A percentile compares a stretch with the other conserved stretches of the same genome.
Conservation (phyloP, 805 yeast species). For the Vanderwaltozyma yarrowii region DNA sequence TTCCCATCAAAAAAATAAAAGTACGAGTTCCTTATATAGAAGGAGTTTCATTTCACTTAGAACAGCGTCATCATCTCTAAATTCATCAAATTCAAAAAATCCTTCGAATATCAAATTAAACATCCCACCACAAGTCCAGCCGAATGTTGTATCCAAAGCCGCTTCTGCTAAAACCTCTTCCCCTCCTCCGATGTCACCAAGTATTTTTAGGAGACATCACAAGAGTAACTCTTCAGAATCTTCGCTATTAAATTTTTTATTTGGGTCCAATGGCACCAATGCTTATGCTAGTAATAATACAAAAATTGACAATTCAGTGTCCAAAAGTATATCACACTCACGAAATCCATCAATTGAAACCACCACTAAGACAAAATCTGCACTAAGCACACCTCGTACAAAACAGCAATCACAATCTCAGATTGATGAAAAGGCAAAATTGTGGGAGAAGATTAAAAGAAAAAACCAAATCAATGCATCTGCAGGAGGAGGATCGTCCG, state of each 20-base stretch:
- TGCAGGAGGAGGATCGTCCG: not conserved
- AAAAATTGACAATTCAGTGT: not conserved
- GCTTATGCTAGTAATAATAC: constrained; percentile 4
- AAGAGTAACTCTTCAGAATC: constrained; percentile 55
- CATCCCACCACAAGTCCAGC: constrained; percentile 13
- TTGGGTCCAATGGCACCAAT: constrained; percentile 14
- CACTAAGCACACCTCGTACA: not conserved
- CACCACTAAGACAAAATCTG: constrained; percentile 6
- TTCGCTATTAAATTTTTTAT: constrained; percentile 31
- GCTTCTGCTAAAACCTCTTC: not conserved
- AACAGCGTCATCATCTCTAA: constrained; percentile 7
- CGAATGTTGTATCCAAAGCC: not conserved
- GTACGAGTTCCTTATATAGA: constrained; percentile 27
- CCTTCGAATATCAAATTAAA: constrained; percentile 17
- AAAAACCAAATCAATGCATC: constrained; percentile 13
- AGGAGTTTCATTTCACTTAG: constrained; percentile 28
- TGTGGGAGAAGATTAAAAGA: constrained; percentile 25
- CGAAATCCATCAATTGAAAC: constrained; percentile 7
- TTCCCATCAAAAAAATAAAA: constrained; percentile 21
- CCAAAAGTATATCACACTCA: constrained; percentile 2
- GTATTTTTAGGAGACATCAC: constrained; percentile 53
- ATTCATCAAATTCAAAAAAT: not conserved
- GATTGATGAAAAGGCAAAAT: constrained; percentile 14
- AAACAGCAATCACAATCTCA: not conserved
- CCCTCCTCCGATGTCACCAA: constrained; percentile 26